Percentiles rank a stretch among this genome's conserved stretches.
phyloP scores from a whole-genome alignment of 495 filamentous ascomycete species.

The Aspergillus sparsus region DNA sequence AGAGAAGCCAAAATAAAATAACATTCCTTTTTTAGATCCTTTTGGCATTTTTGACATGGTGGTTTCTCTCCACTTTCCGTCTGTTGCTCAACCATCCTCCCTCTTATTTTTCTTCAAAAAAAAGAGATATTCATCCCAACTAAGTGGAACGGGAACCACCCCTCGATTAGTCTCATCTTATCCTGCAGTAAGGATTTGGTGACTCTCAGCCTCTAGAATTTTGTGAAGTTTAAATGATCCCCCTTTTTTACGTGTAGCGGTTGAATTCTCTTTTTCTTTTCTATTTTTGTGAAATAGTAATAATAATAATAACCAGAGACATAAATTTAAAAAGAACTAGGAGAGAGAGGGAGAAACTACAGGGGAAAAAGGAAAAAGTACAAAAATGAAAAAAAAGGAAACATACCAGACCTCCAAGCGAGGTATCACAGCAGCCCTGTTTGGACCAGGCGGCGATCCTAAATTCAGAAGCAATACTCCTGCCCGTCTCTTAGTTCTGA shows the following conservation, averaged over 20 bases:
- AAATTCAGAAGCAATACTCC: neutral
- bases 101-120: neutral
- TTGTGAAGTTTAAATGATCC: slow-evolving; percentile 5
- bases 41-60: too few relatives aligned
- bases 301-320: neutral
- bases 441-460: slow-evolving; percentile 7
- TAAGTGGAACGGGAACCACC: slow-evolving; percentile 16
- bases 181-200: slow-evolving; percentile 11
- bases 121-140: neutral
- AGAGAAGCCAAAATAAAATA: too few relatives aligned
- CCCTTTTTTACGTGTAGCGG: slow-evolving; percentile 1
- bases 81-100: neutral
- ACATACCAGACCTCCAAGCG: slow-evolving; percentile 11
- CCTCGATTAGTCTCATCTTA: slow-evolving; percentile 1
- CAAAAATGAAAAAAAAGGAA: slow-evolving; percentile 13
- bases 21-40: too few relatives aligned
- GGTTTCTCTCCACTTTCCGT: neutral
- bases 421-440: slow-evolving; percentile 12
- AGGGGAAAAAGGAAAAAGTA: neutral
- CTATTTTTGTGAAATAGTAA: too few relatives aligned
- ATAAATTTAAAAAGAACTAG: neutral
- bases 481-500: too few relatives aligned
- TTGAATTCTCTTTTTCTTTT: neutral
- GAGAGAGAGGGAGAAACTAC: neutral
- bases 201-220: slow-evolving; percentile 13